phyloP scores from a whole-genome alignment of 257 asterid genomes.

The Datura wrightii region DNA sequence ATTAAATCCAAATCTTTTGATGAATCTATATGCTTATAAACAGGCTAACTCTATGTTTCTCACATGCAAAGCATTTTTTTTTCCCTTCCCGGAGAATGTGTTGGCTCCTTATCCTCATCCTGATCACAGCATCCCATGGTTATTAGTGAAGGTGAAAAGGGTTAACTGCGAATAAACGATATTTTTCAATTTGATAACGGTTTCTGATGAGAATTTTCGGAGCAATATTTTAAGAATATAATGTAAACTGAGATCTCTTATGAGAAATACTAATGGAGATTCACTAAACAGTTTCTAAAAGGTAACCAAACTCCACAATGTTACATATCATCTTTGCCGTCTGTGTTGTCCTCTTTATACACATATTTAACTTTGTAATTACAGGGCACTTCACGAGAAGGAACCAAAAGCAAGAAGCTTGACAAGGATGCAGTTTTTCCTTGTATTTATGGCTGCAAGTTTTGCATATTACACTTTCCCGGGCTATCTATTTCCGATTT shows the following conservation, averaged over 20 bases:
- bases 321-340: background rate
- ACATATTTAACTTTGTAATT: background rate
- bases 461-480: slow-evolving; percentile 85
- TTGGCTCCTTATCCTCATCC: no score
- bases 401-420: slow-evolving; percentile 69
- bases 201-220: slow-evolving; percentile 37
- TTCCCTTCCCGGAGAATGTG: no score
- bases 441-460: slow-evolving; percentile 69
- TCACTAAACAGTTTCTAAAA: background rate
- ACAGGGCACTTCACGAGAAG: slow-evolving; percentile 96
- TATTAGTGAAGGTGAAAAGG: background rate
- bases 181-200: slow-evolving; percentile 34
- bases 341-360: background rate
- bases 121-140: no score
- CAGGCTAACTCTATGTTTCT: no score
- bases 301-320: background rate
- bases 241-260: background rate
- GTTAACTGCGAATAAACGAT: background rate
- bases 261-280: background rate
- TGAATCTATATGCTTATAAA: no score
- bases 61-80: no score
- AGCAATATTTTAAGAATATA: slow-evolving; percentile 32
- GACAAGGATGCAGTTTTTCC: slow-evolving; percentile 91
- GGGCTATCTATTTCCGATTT: slow-evolving; percentile 82
- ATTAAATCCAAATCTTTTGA: no score